Base-by-base conservation (phyloP, 352 stramenopile genomes). In the Globisporangium splendens region DNA sequence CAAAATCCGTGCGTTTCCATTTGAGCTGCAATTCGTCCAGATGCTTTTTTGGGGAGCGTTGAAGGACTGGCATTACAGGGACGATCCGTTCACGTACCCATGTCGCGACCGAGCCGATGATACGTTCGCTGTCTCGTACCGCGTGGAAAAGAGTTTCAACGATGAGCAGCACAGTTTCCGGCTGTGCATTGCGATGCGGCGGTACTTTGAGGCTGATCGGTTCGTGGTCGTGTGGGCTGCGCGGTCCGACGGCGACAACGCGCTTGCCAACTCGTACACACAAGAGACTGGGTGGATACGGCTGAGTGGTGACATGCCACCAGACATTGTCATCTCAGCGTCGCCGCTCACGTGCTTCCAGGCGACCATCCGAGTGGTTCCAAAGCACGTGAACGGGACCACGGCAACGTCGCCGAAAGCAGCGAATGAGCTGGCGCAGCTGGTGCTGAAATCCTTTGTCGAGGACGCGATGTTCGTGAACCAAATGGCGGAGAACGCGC, bases 151-250 rank as follows among this genome's bases (percentile, higher is more conserved):
- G 5, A 35, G 28, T 41, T 22, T 56, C 22, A 62, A 62, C 28
- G 28, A 35, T 8, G 28, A 35, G 5, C 28, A 35, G 28, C 28
- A 8, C 28, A 35, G 28, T 35, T 35, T 35, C 28, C 28, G 28
- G 28, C 28, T 35, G 5, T 35, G 28, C 28, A 22, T 62, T 39
- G 56, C 20, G 10, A 39, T 56, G 56, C 56, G 56, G 28, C 47
- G 31, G 14, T 62, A 62, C 24, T 22, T 56, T 18, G 56, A 63
- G 46, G 24, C n/a, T 3, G 56, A 63, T 12, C 48, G 56, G 7
- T 24, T 22, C 39, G 48, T 63, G 20, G 33, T 56, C 39, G 48
- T 57, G 38, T 63, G 46, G 15, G 17, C 39, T 6, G 47, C 28
- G 13, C 56, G 56, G 39, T 63, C 56, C 7, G 48, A 57, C 39